Evolutionary conservation across 2,329 filamentous ascomycete species (phyloP), one percentile per base, ranked within the genome.

Genomic region (Tolypocladium amazonense): DNA sequence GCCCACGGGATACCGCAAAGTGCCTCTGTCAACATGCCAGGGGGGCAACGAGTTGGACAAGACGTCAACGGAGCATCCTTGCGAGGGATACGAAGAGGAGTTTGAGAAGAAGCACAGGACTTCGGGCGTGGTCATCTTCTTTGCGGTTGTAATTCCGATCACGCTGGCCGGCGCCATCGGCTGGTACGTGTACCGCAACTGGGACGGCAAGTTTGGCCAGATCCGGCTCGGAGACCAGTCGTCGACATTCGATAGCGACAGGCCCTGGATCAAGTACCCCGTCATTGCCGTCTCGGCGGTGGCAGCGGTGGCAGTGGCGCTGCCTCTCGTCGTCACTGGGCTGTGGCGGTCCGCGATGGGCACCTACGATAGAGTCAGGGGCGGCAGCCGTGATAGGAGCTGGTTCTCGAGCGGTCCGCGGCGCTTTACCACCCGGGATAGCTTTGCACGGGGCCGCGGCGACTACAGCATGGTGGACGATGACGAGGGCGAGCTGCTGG

Each of bases 401-500:
- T 80, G 81, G 73, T 69, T 81, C 56, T 75, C 76, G n/a, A 79
- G 83, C 20, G 81, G 83, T 4, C 82, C 83, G 41, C 79, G 88
- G 62, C 85, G 88, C 59, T 99, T 95, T 72, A 94, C 92, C 20
- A 96, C 90, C 56, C 81, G 95, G 61, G 89, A 90, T 68, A 93
- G 90, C 62, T 99, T 99, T 75, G 89, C 92, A 6, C 84, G 92
- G 60, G 88, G 90, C 1, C 83, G 90, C 59, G 88, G 89, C n/a
- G 90, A 96, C 72, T 97, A 97, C 72, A 85, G 87, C 20, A 82
- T 88, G 68, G 91, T 96, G 57, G 92, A 96, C 68, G 89, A 94
- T 57, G 94, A 97, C 70, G 94, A 97, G 72, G 93, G 93, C 56
- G 93, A 97, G 77, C 77, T 99, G 65, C 76, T 99, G 41, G 94